These are phyloP conservation scores for Lachnellula arida DNA, from an alignment of 2,329 filamentous ascomycete genomes.

Conservation along the genomic window DNA sequence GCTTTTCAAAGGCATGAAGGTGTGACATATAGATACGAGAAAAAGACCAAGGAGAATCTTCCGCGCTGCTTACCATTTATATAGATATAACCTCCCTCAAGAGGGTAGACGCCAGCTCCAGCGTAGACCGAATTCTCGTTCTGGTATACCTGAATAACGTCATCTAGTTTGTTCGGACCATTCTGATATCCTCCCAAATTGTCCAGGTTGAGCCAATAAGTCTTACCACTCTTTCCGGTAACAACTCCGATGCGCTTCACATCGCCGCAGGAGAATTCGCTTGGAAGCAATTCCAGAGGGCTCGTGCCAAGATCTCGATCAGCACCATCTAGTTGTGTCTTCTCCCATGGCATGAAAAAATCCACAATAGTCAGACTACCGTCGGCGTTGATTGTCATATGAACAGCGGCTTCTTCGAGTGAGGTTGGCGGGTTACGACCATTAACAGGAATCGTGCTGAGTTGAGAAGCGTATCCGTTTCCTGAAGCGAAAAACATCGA, in stretches of 20 bases:
- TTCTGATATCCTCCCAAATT: conserved; percentile 46
- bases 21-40: too few species aligned
- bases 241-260: conserved; percentile 44
- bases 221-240: conserved; percentile 47
- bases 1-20: too few species aligned
- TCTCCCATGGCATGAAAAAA: conserved; percentile 49
- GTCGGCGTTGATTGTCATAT: conserved; percentile 42
- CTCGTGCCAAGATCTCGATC: conserved; percentile 46
- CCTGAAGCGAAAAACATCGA: conserved; percentile 45
- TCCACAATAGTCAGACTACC: conserved; percentile 41
- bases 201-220: conserved; percentile 45
- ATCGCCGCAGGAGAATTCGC: conserved; percentile 40
- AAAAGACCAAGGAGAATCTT: background rate
- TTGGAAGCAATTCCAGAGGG: conserved; percentile 41
- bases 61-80: conserved; percentile 32
- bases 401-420: conserved; percentile 45
- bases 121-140: conserved; percentile 47
- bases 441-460: conserved; percentile 39
- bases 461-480: conserved; percentile 45
- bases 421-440: conserved; percentile 41
- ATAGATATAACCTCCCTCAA: conserved; percentile 45
- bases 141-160: conserved; percentile 40
- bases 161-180: conserved; percentile 39
- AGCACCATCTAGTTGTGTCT: conserved; percentile 43
- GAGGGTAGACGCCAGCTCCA: conserved; percentile 43